Percentiles rank a stretch among this genome's conserved stretches.
Evolutionary conservation across 129 eudicot species (phyloP).

Genomic region (Saposhnikovia divaricata): DNA sequence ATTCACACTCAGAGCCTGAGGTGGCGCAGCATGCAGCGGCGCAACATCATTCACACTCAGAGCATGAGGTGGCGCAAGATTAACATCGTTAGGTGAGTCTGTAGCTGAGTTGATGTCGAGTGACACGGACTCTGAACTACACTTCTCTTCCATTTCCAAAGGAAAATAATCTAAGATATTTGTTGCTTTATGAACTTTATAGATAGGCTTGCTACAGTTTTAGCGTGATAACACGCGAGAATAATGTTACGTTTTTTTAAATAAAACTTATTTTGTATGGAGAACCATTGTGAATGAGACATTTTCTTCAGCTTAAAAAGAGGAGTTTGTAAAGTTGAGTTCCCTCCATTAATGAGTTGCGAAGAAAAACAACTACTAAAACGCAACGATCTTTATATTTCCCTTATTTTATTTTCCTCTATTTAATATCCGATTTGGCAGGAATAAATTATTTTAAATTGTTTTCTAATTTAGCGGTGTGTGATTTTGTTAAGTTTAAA

Average conservation of each 20-base stretch:
- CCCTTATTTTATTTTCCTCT: conserved; percentile 16
- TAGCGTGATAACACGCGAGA: neutral
- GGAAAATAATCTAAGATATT: no score
- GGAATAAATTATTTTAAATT: neutral
- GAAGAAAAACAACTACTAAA: conserved; percentile 2
- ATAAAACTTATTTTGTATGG: neutral
- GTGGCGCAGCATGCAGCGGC: neutral
- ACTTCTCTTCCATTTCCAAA: conserved; percentile 34
- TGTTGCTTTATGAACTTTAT: neutral
- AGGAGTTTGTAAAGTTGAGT: conserved; percentile 19
- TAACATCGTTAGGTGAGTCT: conserved; percentile 24
- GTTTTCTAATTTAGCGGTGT: neutral
- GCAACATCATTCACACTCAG: conserved; percentile 14
- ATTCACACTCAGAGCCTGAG: conserved; percentile 12
- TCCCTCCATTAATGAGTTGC: conserved; percentile 38
- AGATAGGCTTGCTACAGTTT: neutral
- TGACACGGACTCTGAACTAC: conserved; percentile 36
- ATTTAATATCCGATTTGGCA: neutral
- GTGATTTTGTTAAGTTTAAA: neutral
- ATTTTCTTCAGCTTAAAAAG: neutral
- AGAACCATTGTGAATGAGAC: no score
- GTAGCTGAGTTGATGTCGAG: conserved; percentile 25
- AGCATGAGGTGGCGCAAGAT: neutral
- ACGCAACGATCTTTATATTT: neutral
- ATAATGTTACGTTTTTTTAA: neutral